phyloP scores from a whole-genome alignment of 352 stramenopile species.

The Salisapilia sapeloensis region DNA sequence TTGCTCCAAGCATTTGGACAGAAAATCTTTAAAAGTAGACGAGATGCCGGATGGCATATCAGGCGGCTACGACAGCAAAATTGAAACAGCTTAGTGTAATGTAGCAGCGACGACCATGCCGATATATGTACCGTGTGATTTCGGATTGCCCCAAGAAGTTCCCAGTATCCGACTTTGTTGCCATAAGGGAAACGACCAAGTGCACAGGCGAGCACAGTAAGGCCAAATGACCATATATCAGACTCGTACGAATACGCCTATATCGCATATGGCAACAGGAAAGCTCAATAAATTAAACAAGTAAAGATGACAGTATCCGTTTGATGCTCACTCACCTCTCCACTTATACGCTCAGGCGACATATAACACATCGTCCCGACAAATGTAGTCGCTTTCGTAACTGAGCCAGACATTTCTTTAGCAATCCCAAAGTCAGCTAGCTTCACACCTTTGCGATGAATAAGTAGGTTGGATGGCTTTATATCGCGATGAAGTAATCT shows the following conservation, averaged over 20 bases:
- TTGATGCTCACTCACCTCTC: too few species aligned
- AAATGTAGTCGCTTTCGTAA: constrained; percentile 80
- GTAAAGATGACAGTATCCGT: neutral
- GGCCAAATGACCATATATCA: constrained; percentile 73
- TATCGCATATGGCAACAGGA: constrained; percentile 8
- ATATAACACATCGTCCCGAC: constrained; percentile 89
- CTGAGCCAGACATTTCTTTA: constrained; percentile 71
- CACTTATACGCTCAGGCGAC: constrained; percentile 86
- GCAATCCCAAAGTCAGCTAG: constrained; percentile 77
- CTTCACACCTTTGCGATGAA: constrained; percentile 87
- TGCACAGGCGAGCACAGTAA: constrained; percentile 82
- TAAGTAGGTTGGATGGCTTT: constrained; percentile 88
- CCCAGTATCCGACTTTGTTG: constrained; percentile 78
- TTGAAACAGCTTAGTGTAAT: neutral
- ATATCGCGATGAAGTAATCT: constrained; percentile 89
- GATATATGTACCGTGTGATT: constrained; percentile 59
- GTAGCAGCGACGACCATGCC: too few species aligned
- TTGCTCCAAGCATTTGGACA: constrained; percentile 68
- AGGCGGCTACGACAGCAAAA: constrained; percentile 20
- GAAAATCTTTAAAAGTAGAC: constrained; percentile 50
- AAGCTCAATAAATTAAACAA: constrained; percentile 12
- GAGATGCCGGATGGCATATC: constrained; percentile 48
- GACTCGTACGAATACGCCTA: constrained; percentile 79
- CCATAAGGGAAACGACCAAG: constrained; percentile 80
- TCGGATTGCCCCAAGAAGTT: constrained; percentile 78